phyloP scores from a whole-genome alignment of 2,329 filamentous ascomycete species.

The Pseudonectria foliicola region DNA sequence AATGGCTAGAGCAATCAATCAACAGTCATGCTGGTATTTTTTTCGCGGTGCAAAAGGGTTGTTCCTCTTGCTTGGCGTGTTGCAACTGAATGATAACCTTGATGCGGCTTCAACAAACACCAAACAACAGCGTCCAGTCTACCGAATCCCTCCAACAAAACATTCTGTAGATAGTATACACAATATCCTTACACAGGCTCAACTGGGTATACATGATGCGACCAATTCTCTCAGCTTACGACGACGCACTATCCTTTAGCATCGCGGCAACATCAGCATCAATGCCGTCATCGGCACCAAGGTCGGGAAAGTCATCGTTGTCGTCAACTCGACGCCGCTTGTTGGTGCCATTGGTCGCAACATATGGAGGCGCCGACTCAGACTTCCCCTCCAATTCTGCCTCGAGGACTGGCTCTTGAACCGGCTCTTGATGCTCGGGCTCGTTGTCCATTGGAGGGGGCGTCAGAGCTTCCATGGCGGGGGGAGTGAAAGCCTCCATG shows the following conservation, averaged over 20 bases:
- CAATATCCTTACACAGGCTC: too few relatives aligned
- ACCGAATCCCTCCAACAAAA: too few relatives aligned
- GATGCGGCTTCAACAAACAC: too few relatives aligned
- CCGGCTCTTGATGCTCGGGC: conserved; percentile 12
- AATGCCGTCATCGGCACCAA: conserved; percentile 48
- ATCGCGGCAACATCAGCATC: conserved; percentile 52
- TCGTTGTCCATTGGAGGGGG: conserved; percentile 12
- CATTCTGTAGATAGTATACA: too few relatives aligned
- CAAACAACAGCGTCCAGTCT: too few relatives aligned
- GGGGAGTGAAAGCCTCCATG: conserved; percentile 34
- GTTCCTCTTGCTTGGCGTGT: too few relatives aligned
- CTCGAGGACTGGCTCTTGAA: conserved; percentile 25
- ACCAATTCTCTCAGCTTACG: too few relatives aligned
- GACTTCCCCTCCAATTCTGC: conserved; percentile 35
- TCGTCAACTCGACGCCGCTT: conserved; percentile 49
- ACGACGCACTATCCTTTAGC: conserved; percentile 26
- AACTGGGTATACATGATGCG: too few relatives aligned
- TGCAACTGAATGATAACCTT: too few relatives aligned
- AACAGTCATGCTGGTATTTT: too few relatives aligned
- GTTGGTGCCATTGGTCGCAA: conserved; percentile 46
- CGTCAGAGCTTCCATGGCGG: conserved; percentile 16
- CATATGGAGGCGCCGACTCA: conserved; percentile 40
- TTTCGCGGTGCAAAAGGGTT: too few relatives aligned
- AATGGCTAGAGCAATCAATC: conserved; percentile 2
- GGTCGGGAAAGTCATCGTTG: conserved; percentile 44